Evolutionary conservation across 495 filamentous ascomycete genomes (phyloP), one percentile per base, ranked within the genome.

Genomic region (Aspergillus saccharolyticus): DNA sequence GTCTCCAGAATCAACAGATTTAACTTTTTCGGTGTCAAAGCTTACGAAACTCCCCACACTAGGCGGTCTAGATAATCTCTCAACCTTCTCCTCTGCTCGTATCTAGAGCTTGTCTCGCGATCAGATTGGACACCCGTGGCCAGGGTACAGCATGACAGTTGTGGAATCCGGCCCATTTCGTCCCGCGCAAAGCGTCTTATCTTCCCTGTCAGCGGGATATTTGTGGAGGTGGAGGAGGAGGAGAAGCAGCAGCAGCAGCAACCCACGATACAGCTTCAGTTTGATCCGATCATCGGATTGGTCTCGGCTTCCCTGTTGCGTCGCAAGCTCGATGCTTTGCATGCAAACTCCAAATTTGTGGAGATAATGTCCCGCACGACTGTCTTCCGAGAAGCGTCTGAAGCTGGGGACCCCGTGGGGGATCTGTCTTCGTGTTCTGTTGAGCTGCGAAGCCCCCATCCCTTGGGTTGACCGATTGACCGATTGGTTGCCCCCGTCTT

Each of bases 321-420:
- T 50, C 22, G 47, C 47, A 50, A 50, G 47, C 47, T 50, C 47
- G 4, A 17, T 24, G 20, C 46, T 49, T 28, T 28, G 22, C 47
- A 30, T 16, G 16, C 24, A 25, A 20, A 12, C 47, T 50, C 4
- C 15, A 30, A 28, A 50, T 9, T 19, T 28, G 47, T 50, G 47
- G 47, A 50, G 47, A 50, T 10, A 24, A 22, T 50, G 47, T 50
- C 21, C 47, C 24, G 47, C 47, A 50, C 20, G 47, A 30, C 9
- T 16, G 47, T 28, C 28, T 7, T 25, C 24, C 22, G 8, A 50
- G 22, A 22, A 50, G 24, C n/a, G 4, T 17, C 22, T 50, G 47
- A 15, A 28, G 22, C 28, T 30, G 47, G 47, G 28, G 47, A 50
- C 47, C 47, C 47, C 47, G 30, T 28, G 47, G 47, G 47, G 47